These are phyloP conservation scores for Acanthamoeba quina DNA, from an alignment of 208 protist genomes.

Conservation along the genomic window DNA sequence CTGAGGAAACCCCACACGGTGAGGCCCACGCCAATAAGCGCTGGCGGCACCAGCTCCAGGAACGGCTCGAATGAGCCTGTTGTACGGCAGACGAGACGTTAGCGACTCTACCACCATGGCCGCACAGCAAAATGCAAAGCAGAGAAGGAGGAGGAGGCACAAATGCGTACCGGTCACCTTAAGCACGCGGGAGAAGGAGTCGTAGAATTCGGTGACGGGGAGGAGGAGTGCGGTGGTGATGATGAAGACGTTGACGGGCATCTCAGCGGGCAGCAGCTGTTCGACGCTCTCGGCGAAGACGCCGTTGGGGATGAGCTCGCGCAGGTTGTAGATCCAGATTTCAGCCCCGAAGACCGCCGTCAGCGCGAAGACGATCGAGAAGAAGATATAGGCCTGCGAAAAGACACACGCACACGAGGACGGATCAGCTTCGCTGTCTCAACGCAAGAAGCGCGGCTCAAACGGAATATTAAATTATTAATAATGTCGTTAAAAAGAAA, in stretches of 20 bases:
- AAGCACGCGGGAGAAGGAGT: constrained; percentile 11
- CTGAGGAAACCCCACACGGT: background rate
- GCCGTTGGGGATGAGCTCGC: background rate
- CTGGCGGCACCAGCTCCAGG: background rate
- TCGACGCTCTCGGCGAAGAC: background rate
- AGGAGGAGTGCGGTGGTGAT: background rate
- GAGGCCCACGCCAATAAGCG: background rate
- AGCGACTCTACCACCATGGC: background rate
- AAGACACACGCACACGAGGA: background rate
- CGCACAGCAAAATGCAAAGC: too few relatives aligned
- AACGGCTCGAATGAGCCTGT: background rate
- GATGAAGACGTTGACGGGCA: constrained; percentile 1
- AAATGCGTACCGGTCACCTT: background rate
- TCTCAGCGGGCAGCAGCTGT: background rate
- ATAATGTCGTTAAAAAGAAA: background rate
- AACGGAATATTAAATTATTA: background rate
- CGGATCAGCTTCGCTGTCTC: background rate
- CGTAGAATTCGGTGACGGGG: constrained; percentile 19
- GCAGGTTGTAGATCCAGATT: background rate
- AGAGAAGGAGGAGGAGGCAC: too few relatives aligned
- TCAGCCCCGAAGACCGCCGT: background rate
- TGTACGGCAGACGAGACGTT: background rate
- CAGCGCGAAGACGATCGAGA: background rate
- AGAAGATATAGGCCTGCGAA: constrained; percentile 3
- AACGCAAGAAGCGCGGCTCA: background rate